Conservation (phyloP, 495 filamentous ascomycete species). For the Amphirosellinia nigrospora region DNA sequence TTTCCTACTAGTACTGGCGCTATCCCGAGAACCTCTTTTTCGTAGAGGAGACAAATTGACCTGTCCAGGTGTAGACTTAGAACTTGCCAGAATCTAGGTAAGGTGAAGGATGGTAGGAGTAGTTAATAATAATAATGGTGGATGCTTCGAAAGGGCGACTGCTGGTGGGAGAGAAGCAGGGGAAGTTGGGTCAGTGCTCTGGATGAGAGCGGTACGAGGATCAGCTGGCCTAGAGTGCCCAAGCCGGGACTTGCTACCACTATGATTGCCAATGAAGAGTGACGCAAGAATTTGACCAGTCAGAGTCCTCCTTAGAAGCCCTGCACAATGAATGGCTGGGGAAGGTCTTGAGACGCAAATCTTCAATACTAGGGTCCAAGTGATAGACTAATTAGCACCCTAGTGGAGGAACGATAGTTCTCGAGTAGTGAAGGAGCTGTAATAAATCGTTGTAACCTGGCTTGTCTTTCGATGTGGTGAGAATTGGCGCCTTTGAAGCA, state of each 20-base stretch:
- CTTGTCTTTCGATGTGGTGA: conserved; percentile 8
- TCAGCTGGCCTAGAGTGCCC: conserved; percentile 36
- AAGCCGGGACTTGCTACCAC: conserved; percentile 37
- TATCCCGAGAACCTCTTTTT: conserved; percentile 2
- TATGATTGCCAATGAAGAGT: conserved; percentile 45
- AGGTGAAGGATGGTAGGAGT: conserved; percentile 3
- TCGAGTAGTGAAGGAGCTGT: conserved; percentile 2
- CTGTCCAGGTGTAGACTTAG: not conserved
- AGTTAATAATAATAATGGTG: conserved; percentile 16
- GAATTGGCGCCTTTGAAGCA: not conserved
- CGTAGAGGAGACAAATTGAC: not conserved
- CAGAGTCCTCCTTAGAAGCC: conserved; percentile 41
- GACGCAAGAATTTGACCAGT: conserved; percentile 49
- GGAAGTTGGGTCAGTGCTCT: conserved; percentile 31
- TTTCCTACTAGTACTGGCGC: not conserved
- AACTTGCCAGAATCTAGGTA: not conserved
- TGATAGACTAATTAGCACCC: conserved; percentile 28
- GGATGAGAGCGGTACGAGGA: conserved; percentile 38
- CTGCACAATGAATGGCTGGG: conserved; percentile 50
- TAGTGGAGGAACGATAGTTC: conserved; percentile 12
- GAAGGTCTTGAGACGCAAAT: conserved; percentile 25
- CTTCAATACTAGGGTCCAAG: conserved; percentile 10
- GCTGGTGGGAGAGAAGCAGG: conserved; percentile 19
- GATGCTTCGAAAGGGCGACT: conserved; percentile 10
- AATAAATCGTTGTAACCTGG: conserved; percentile 2